A percentile compares a stretch with the other conserved stretches of the same genome.
These are phyloP conservation scores for Ceratonia siliqua DNA, from an alignment of 306 rosid genomes.

Conservation along the genomic window DNA sequence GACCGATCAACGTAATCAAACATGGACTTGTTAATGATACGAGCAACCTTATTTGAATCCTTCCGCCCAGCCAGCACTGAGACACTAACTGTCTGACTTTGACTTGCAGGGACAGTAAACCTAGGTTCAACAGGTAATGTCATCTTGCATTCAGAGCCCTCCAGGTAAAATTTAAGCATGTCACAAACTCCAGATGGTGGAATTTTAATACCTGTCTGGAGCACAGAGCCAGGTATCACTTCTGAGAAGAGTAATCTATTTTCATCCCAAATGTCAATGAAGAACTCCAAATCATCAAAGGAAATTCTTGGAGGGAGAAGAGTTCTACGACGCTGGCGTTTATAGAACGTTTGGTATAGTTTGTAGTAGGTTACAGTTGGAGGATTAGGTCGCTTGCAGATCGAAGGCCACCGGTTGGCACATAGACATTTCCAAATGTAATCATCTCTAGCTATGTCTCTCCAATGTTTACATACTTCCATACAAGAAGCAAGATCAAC, in stretches of 20 bases:
- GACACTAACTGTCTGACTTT: conserved; percentile 70
- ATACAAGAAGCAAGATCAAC: conserved; percentile 84
- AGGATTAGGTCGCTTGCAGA: conserved; percentile 72
- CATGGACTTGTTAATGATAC: conserved; percentile 63
- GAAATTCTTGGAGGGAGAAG: conserved; percentile 86
- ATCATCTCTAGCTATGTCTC: conserved; percentile 74
- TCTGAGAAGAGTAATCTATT: conserved; percentile 67
- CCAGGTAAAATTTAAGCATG: conserved; percentile 60
- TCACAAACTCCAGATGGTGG: conserved; percentile 61
- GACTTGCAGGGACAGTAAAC: conserved; percentile 63
- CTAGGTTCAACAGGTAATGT: conserved; percentile 74
- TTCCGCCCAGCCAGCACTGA: conserved; percentile 81
- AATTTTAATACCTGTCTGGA: conserved; percentile 52
- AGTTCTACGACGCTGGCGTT: conserved; percentile 51
- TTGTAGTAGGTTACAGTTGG: conserved; percentile 61
- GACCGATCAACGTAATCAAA: conserved; percentile 82
- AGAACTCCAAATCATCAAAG: conserved; percentile 85
- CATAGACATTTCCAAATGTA: conserved; percentile 90
- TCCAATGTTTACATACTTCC: conserved; percentile 88
- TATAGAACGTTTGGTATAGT: conserved; percentile 65
- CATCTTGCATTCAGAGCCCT: conserved; percentile 78
- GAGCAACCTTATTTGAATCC: conserved; percentile 79
- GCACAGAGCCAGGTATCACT: conserved; percentile 72
- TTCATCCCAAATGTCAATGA: conserved; percentile 83
- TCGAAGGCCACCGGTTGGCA: conserved; percentile 93